These are phyloP conservation scores for Oryza coarctata DNA, from an alignment of 176 grass and related monocot species.

Conservation along the genomic window DNA sequence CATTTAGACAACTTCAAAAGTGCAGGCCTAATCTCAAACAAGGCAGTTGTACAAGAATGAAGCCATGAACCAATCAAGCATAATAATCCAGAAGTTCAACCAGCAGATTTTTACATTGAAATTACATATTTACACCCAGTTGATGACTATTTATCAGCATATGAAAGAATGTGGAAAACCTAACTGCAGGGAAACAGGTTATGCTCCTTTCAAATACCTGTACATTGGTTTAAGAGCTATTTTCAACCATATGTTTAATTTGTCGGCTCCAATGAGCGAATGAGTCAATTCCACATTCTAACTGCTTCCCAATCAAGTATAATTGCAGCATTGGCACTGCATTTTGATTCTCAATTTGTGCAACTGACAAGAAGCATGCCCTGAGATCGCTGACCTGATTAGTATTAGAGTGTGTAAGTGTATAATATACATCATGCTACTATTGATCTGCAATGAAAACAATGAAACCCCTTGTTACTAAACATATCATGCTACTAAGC, in stretches of 20 bases:
- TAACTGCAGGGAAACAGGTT: background rate
- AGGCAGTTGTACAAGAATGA: background rate
- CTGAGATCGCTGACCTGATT: background rate
- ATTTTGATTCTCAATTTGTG: background rate
- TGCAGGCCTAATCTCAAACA: background rate
- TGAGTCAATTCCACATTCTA: background rate
- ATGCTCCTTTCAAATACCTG: background rate
- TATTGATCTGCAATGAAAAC: background rate
- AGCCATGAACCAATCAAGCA: slow-evolving; percentile 8
- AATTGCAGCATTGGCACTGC: background rate
- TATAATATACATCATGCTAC: background rate
- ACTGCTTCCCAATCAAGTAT: background rate
- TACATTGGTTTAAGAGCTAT: background rate
- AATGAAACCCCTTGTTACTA: background rate
- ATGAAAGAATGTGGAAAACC: background rate
- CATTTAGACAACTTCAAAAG: slow-evolving; percentile 1
- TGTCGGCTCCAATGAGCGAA: background rate
- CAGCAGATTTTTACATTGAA: background rate
- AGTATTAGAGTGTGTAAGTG: background rate
- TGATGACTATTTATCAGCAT: background rate
- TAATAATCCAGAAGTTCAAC: background rate
- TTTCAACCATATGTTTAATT: background rate
- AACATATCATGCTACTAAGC: background rate
- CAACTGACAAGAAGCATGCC: background rate
- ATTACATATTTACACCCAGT: background rate